These are phyloP conservation scores for Pseudocercospora ulei DNA, from an alignment of 2,329 filamentous ascomycete genomes.

Conservation along the genomic window DNA sequence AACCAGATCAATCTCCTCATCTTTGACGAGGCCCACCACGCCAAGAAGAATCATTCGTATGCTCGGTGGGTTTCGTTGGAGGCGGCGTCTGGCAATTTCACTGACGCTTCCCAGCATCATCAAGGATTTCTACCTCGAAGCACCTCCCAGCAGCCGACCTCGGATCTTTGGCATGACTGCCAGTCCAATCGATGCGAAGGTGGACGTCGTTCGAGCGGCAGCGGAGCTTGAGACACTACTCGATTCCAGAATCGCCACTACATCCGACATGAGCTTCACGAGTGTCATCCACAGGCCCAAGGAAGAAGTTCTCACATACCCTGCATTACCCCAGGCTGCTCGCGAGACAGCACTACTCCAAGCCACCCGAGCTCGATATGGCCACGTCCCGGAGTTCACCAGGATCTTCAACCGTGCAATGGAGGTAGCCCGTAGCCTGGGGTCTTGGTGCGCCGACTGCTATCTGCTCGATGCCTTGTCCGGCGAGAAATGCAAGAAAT, in stretches of 20 bases:
- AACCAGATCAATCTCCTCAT: slow-evolving; percentile 77
- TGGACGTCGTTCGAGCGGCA: slow-evolving; percentile 58
- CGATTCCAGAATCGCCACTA: slow-evolving; percentile 74
- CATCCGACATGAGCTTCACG: slow-evolving; percentile 50
- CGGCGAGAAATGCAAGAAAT: slow-evolving; percentile 22
- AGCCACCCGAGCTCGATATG: slow-evolving; percentile 47
- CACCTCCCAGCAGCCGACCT: slow-evolving; percentile 48
- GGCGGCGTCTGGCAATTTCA: neutral
- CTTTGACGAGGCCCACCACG: slow-evolving; percentile 93
- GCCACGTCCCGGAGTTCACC: slow-evolving; percentile 46
- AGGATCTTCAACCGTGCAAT: slow-evolving; percentile 52
- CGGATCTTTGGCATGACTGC: slow-evolving; percentile 94
- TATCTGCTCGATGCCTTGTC: slow-evolving; percentile 38
- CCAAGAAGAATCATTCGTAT: slow-evolving; percentile 88
- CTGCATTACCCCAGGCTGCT: slow-evolving; percentile 41
- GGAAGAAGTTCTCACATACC: slow-evolving; percentile 51
- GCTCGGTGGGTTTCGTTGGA: slow-evolving; percentile 47
- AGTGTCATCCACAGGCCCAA: slow-evolving; percentile 51
- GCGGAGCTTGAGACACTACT: slow-evolving; percentile 63
- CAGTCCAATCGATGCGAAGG: slow-evolving; percentile 78
- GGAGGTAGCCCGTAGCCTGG: slow-evolving; percentile 56
- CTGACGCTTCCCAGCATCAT: slow-evolving; percentile 52
- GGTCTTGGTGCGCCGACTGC: slow-evolving; percentile 73
- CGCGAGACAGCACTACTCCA: slow-evolving; percentile 58
- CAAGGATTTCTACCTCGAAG: slow-evolving; percentile 65